Evolutionary conservation across 805 yeast genomes (phyloP).

Genomic region (Scheffersomyces stipitis): DNA sequence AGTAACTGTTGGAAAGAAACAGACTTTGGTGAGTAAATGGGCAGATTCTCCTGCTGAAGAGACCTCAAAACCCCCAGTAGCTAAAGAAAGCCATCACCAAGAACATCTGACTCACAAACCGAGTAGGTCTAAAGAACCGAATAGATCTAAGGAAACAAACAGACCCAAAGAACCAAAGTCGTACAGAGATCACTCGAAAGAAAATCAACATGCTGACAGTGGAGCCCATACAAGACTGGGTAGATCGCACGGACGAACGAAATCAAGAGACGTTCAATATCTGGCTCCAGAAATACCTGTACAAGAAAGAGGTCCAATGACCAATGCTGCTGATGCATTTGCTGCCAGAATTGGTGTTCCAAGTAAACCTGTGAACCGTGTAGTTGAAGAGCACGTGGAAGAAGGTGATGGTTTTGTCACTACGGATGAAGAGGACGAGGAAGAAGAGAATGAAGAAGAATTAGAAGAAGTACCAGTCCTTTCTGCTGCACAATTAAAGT

Average conservation of each 20-base stretch:
- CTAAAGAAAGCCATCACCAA: conserved; percentile 2
- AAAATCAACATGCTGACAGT: too few species aligned
- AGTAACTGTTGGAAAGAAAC: conserved; percentile 10
- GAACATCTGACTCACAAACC: conserved; percentile 1
- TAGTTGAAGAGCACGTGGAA: not conserved
- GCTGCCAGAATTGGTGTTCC: conserved; percentile 28
- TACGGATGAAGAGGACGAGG: not conserved
- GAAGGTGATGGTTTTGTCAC: not conserved
- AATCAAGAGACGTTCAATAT: too few species aligned
- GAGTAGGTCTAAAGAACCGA: too few species aligned
- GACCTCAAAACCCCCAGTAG: too few species aligned
- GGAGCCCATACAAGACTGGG: too few species aligned
- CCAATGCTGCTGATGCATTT: conserved; percentile 30
- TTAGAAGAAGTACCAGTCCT: not conserved
- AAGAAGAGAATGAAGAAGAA: conserved; percentile 1
- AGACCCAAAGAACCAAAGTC: too few species aligned
- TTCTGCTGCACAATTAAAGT: not conserved
- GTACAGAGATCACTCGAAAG: too few species aligned
- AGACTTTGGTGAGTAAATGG: conserved; percentile 34
- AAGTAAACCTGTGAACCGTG: conserved; percentile 1
- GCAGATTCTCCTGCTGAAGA: conserved; percentile 24
- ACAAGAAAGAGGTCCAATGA: too few species aligned
- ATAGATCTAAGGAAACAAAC: conserved; percentile 2
- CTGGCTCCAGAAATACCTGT: too few species aligned
- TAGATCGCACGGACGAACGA: too few species aligned